These are phyloP conservation scores for Coemansia sp. DNA, from an alignment of 192 early-diverging fungal species.

Conservation along the genomic window DNA sequence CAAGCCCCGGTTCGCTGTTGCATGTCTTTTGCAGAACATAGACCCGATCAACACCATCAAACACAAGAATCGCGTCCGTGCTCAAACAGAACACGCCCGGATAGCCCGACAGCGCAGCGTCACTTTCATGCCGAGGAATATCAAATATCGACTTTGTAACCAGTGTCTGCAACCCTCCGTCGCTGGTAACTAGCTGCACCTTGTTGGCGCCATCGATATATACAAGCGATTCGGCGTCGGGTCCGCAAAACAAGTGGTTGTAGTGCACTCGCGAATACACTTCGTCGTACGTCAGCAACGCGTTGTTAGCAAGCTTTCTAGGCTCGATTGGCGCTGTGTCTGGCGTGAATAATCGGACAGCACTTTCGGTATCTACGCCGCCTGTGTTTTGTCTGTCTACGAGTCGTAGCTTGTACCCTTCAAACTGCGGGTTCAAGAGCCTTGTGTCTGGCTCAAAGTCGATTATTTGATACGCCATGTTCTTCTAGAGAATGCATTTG, in stretches of 20 bases:
- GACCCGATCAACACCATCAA: constrained; percentile 33
- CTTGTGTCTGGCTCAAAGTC: constrained; percentile 43
- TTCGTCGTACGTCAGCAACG: constrained; percentile 64
- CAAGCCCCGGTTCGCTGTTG: not conserved
- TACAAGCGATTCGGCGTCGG: constrained; percentile 22
- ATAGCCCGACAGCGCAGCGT: constrained; percentile 30
- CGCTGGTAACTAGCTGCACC: constrained; percentile 13
- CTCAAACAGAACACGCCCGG: constrained; percentile 24
- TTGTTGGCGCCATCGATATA: constrained; percentile 24
- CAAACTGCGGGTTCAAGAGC: constrained; percentile 64
- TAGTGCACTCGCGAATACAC: constrained; percentile 61
- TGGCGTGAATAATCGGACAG: constrained; percentile 10
- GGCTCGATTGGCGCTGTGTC: constrained; percentile 15
- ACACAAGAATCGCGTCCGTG: constrained; percentile 18
- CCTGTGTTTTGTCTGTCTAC: constrained; percentile 24
- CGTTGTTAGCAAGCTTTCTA: constrained; percentile 43
- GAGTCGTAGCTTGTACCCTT: constrained; percentile 69
- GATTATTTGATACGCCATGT: constrained; percentile 32
- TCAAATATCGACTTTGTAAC: constrained; percentile 18
- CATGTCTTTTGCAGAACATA: constrained; percentile 28
- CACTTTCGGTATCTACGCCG: constrained; percentile 16
- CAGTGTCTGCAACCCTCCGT: not conserved
- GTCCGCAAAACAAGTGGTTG: constrained; percentile 65
- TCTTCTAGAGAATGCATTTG: not conserved
- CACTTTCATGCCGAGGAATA: constrained; percentile 19